Conservation (phyloP, 202 grass and related monocot genomes). For the Carex sylvatica region DNA sequence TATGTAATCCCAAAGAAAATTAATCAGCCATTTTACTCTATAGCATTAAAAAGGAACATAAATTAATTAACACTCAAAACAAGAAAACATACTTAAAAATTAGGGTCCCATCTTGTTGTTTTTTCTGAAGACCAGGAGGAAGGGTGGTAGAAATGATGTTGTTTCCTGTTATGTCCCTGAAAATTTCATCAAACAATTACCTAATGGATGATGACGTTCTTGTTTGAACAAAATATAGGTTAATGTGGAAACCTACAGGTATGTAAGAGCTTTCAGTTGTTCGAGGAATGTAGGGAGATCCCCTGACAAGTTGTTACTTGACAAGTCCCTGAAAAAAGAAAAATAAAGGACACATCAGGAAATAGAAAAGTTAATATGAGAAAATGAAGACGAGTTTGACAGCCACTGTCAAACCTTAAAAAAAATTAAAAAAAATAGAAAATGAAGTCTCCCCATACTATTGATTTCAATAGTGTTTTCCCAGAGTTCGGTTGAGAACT, state of each 20-base stretch:
- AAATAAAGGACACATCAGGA: background rate
- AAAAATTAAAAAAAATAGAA: no score
- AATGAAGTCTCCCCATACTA: no score
- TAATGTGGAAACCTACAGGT: background rate
- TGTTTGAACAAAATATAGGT: background rate
- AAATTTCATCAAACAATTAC: background rate
- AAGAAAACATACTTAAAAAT: conserved; percentile 24
- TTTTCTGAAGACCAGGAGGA: conserved; percentile 20
- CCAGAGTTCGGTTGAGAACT: background rate
- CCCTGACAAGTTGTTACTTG: conserved; percentile 3
- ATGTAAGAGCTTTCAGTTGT: conserved; percentile 37
- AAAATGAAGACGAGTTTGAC: no score
- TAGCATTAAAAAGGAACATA: background rate
- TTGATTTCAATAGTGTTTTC: no score
- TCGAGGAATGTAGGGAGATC: conserved; percentile 42
- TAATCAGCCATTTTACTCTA: background rate
- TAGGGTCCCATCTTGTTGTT: conserved; percentile 2
- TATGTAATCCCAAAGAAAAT: background rate
- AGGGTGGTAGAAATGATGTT: conserved; percentile 28
- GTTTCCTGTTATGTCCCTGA: conserved; percentile 6
- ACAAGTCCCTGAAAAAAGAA: conserved; percentile 1
- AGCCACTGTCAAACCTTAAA: no score
- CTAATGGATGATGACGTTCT: background rate
- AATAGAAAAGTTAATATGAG: background rate
- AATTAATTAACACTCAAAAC: background rate